These are phyloP conservation scores for Pythium dissotocum DNA, from an alignment of 352 stramenopile genomes.

Conservation along the genomic window DNA sequence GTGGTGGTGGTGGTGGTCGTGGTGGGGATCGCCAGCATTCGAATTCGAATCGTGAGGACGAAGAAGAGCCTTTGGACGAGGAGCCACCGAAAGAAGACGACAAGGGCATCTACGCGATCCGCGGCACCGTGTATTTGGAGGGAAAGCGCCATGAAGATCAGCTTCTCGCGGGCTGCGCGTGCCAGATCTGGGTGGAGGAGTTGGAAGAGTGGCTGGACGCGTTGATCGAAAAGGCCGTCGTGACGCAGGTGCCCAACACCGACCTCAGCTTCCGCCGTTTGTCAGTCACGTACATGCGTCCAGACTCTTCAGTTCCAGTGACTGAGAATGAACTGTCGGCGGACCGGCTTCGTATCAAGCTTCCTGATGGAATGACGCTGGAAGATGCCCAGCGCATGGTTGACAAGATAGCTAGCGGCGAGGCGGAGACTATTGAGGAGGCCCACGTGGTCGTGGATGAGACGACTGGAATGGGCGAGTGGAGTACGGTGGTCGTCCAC, in stretches of 20 bases:
- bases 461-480: constrained; percentile 80
- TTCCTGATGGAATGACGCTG: constrained; percentile 63
- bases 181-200: constrained; percentile 82
- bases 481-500: constrained; percentile 73
- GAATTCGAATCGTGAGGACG: neutral
- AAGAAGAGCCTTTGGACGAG: constrained; percentile 21
- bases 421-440: constrained; percentile 38
- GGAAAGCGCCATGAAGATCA: constrained; percentile 74
- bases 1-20: constrained; percentile 1
- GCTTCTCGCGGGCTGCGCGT: constrained; percentile 65
- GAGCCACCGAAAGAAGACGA: constrained; percentile 54
- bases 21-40: constrained; percentile 4
- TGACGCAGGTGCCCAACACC: constrained; percentile 71
- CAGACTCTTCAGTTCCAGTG: constrained; percentile 34
- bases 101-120: constrained; percentile 68
- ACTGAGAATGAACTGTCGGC: constrained; percentile 53
- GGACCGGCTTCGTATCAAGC: constrained; percentile 66
- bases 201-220: constrained; percentile 75
- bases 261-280: constrained; percentile 58
- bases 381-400: constrained; percentile 70
- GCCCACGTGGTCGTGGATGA: constrained; percentile 41
- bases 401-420: constrained; percentile 38
- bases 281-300: constrained; percentile 67
- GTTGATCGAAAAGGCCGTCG: constrained; percentile 61
- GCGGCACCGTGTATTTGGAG: constrained; percentile 76